These are phyloP conservation scores for Ramularia collo-cygni DNA, from an alignment of 2,329 filamentous ascomycete species.

Conservation along the genomic window DNA sequence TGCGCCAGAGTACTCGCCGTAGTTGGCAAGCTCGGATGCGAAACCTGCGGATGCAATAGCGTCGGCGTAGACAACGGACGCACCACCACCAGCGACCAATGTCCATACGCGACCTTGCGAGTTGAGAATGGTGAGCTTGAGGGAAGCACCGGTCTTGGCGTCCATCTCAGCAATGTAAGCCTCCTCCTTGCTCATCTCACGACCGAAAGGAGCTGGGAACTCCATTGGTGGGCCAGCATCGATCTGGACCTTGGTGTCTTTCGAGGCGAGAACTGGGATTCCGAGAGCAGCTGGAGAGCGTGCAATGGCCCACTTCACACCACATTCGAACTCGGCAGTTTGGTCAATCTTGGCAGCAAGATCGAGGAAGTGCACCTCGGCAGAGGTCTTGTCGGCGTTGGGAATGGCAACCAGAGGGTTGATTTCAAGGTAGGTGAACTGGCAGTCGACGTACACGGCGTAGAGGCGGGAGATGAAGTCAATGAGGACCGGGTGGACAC, in stretches of 20 bases:
- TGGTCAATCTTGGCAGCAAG: conserved; percentile 98
- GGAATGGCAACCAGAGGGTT: conserved; percentile 98
- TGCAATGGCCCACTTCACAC: conserved; percentile 97
- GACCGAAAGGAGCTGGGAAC: conserved; percentile 97
- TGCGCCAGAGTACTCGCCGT: conserved; percentile 98
- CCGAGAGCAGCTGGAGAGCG: conserved; percentile 85
- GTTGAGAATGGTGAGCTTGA: conserved; percentile 97
- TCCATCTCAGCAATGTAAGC: conserved; percentile 98
- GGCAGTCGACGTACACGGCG: conserved; percentile 98
- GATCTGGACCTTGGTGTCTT: conserved; percentile 74
- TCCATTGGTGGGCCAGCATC: conserved; percentile 97
- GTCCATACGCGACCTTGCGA: conserved; percentile 91
- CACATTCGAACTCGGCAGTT: conserved; percentile 98
- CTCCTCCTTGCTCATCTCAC: conserved; percentile 98
- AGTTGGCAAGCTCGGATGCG: conserved; percentile 95
- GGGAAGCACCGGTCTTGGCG: conserved; percentile 96
- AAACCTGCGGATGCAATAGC: conserved; percentile 96
- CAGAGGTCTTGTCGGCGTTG: conserved; percentile 84
- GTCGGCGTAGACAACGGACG: conserved; percentile 97
- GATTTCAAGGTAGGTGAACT: conserved; percentile 99
- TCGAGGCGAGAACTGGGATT: conserved; percentile 53
- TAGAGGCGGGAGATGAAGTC: conserved; percentile 99
- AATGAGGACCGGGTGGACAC: conserved; percentile 94
- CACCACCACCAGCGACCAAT: conserved; percentile 96
- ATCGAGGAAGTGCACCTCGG: conserved; percentile 95